Base-by-base conservation (phyloP, 495 filamentous ascomycete species). In the Bacidia gigantensis region DNA sequence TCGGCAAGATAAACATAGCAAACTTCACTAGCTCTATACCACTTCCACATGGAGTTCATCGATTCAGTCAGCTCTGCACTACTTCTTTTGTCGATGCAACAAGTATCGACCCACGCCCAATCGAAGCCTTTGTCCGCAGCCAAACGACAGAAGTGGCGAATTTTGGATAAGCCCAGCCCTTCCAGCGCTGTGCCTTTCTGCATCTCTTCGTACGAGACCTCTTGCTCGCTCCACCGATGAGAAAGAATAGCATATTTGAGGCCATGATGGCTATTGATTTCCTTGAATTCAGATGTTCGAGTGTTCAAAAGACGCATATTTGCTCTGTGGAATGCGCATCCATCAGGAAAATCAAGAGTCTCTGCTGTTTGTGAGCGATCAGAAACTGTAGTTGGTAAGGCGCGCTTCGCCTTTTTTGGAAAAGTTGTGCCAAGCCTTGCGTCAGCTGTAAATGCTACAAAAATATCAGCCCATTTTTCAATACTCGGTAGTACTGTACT, bases 71-170 rank as follows among this genome's bases (percentile, higher is more conserved):
- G 63, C 46, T 73, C 69, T 0, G 64, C 63, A 3, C 62, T 68
- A 50, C 62, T 67, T n/a, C 44, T 51, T 50, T 73, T 73, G 56
- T 73, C 53, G 53, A 68, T 72, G 45, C 69, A 71, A 49, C 66
- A 70, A 1, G 69, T 72, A 56, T 72, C 69, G 3, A 72, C 52
- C 69, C 69, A 72, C 0, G 60, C 50, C 53, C 62, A 70, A 3
- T 63, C 26, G 3, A 55, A 51, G 9, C 56, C 51, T 25, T 58
- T 49, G 0, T 22, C 2, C 5, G 65, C 63, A 48, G 46, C 40
- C 2, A 22, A 45, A 42, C 65, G 67, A 38, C 26, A 52, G 0
- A 32, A 11, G 3, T 45, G 2, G 1, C 65, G 56, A 42, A 69
- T 69, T 14, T 25, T 11, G 32, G 29, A 14, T 35, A 56, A 65